These are phyloP conservation scores for Cokeromyces recurvatus DNA, from an alignment of 371 early-diverging fungal genomes.

Conservation along the genomic window DNA sequence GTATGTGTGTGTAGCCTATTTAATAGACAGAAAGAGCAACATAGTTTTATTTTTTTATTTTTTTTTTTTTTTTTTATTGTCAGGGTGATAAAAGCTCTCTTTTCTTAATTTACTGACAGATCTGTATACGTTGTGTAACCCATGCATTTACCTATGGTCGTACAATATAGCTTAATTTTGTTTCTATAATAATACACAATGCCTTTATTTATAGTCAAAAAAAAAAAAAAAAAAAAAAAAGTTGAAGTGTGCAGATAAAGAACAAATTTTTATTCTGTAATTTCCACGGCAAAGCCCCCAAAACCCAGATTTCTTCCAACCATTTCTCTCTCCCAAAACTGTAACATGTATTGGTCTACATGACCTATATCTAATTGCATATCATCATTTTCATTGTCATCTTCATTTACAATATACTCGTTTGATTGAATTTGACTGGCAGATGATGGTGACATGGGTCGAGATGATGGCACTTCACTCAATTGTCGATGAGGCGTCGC, in stretches of 20 bases:
- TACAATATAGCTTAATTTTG: too few relatives aligned
- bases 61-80: too few relatives aligned
- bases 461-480: background rate
- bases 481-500: background rate
- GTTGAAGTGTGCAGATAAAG: too few relatives aligned
- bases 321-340: slow-evolving; percentile 56
- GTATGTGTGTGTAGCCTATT: too few relatives aligned
- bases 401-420: slow-evolving; percentile 6
- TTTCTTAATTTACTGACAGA: slow-evolving; percentile 13
- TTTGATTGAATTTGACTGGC: background rate
- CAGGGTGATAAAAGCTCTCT: too few relatives aligned
- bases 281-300: slow-evolving; percentile 48
- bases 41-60: too few relatives aligned
- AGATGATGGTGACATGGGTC: background rate
- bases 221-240: too few relatives aligned
- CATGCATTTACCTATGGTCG: slow-evolving; percentile 11
- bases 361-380: slow-evolving; percentile 51
- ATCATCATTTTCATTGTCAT: slow-evolving; percentile 21
- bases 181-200: too few relatives aligned
- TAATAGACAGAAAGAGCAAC: too few relatives aligned
- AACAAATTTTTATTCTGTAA: too few relatives aligned
- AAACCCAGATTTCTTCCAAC: slow-evolving; percentile 59
- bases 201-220: too few relatives aligned
- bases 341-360: slow-evolving; percentile 72
- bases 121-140: slow-evolving; percentile 15